These are phyloP conservation scores for Pichia sp. DNA, from an alignment of 1,139 yeast species.

Conservation along the genomic window DNA sequence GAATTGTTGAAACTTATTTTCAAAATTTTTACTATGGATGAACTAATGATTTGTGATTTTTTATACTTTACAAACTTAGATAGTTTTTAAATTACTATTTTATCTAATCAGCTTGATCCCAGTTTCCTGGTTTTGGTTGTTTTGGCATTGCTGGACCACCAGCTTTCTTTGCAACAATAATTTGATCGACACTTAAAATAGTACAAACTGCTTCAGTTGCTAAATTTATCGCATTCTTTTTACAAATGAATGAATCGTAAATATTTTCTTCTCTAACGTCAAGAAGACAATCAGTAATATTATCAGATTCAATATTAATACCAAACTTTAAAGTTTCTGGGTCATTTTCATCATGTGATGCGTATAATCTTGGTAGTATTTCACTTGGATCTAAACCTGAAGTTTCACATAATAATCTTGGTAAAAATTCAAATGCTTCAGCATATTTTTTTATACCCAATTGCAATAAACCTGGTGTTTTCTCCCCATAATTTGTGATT, in stretches of 20 bases:
- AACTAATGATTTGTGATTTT: background rate
- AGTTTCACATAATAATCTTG: slow-evolving; percentile 89
- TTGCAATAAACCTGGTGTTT: slow-evolving; percentile 88
- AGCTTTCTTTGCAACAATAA: slow-evolving; percentile 90
- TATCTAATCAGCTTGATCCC: slow-evolving; percentile 86
- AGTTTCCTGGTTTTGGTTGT: slow-evolving; percentile 86
- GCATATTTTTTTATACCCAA: slow-evolving; percentile 93
- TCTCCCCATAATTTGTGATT: slow-evolving; percentile 80
- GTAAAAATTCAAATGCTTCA: slow-evolving; percentile 88
- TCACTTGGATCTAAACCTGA: slow-evolving; percentile 90
- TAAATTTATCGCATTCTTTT: slow-evolving; percentile 80
- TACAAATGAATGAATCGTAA: slow-evolving; percentile 73
- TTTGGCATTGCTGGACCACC: slow-evolving; percentile 95
- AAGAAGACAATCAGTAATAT: slow-evolving; percentile 53
- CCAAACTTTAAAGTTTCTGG: slow-evolving; percentile 39
- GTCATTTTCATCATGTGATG: slow-evolving; percentile 51
- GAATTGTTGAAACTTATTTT: no score
- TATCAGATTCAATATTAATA: slow-evolving; percentile 65
- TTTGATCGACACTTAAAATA: slow-evolving; percentile 83
- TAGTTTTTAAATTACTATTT: background rate
- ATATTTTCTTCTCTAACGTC: slow-evolving; percentile 68
- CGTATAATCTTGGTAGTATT: slow-evolving; percentile 77
- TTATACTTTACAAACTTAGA: background rate
- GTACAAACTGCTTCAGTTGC: slow-evolving; percentile 96
- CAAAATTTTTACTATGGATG: background rate